Conservation (phyloP, 164 flowering plant genomes). For the Macadamia integrifolia region DNA sequence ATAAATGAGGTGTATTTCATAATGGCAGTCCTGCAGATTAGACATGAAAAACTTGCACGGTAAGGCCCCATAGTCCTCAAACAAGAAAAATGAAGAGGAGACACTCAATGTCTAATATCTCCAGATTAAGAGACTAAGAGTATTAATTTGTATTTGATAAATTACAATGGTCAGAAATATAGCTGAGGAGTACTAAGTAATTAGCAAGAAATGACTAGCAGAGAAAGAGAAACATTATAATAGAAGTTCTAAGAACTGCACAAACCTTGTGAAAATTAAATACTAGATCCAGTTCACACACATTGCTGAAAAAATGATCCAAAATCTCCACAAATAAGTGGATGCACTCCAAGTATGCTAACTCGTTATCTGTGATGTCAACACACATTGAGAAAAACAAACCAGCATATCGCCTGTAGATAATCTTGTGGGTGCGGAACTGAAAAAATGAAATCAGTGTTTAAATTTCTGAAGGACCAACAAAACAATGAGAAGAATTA, state of each 20-base stretch:
- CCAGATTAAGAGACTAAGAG: too few species aligned
- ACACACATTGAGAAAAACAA: constrained; percentile 93
- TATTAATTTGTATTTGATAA: too few species aligned
- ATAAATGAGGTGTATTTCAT: too few species aligned
- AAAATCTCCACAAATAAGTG: constrained; percentile 97
- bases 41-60: too few species aligned
- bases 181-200: too few species aligned
- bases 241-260: not conserved
- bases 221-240: not conserved
- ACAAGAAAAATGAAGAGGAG: too few species aligned
- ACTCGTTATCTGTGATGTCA: constrained; percentile 94
- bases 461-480: not conserved
- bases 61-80: too few species aligned
- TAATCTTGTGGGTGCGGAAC: constrained; percentile 96
- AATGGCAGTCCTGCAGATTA: too few species aligned
- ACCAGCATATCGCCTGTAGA: constrained; percentile 98
- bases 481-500: not conserved
- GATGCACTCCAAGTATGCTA: constrained; percentile 94
- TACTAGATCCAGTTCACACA: constrained; percentile 97
- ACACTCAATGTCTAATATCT: too few species aligned
- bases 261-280: constrained; percentile 98
- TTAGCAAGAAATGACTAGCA: not conserved
- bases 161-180: too few species aligned
- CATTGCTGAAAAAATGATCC: constrained; percentile 99
- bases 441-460: constrained; percentile 28